Percentiles rank a stretch among this genome's conserved stretches.
phyloP scores from a whole-genome alignment of 192 early-diverging fungal species.

The Coemansia sp. region DNA sequence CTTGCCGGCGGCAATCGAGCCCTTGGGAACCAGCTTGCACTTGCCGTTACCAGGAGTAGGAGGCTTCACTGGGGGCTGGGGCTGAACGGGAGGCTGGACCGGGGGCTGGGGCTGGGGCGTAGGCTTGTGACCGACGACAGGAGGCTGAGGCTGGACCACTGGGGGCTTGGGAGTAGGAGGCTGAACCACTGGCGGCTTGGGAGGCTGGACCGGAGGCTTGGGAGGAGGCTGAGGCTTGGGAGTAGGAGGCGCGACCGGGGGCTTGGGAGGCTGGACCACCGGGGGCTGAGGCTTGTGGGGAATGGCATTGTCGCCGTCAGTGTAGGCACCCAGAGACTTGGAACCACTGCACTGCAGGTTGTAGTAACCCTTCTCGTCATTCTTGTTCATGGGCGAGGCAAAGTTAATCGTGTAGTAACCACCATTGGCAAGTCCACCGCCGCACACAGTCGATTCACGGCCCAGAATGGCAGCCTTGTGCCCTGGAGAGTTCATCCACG shows the following conservation, averaged over 20 bases:
- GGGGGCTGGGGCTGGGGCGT: no score
- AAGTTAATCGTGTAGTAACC: slow-evolving; percentile 44
- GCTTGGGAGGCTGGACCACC: background rate
- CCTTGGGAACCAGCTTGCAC: slow-evolving; percentile 55
- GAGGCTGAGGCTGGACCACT: no score
- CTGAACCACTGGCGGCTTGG: background rate
- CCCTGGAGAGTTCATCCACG: slow-evolving; percentile 56
- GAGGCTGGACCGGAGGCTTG: slow-evolving; percentile 2
- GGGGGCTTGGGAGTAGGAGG: background rate
- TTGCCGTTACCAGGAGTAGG: slow-evolving; percentile 30
- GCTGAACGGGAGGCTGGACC: background rate
- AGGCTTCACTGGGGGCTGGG: slow-evolving; percentile 1
- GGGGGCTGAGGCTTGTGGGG: slow-evolving; percentile 1
- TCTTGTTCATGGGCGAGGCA: slow-evolving; percentile 31
- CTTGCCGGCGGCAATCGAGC: slow-evolving; percentile 58
- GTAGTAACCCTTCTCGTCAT: slow-evolving; percentile 18
- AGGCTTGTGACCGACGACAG: background rate
- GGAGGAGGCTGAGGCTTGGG: background rate
- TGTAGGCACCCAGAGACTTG: background rate
- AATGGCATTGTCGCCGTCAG: background rate
- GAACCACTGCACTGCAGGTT: slow-evolving; percentile 9
- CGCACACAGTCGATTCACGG: slow-evolving; percentile 48
- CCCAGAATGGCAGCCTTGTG: slow-evolving; percentile 56
- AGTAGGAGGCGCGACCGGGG: slow-evolving; percentile 2
- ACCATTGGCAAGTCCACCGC: slow-evolving; percentile 36